Base-by-base conservation (phyloP, 192 early-diverging fungal species). In the Coemansia sp. region DNA sequence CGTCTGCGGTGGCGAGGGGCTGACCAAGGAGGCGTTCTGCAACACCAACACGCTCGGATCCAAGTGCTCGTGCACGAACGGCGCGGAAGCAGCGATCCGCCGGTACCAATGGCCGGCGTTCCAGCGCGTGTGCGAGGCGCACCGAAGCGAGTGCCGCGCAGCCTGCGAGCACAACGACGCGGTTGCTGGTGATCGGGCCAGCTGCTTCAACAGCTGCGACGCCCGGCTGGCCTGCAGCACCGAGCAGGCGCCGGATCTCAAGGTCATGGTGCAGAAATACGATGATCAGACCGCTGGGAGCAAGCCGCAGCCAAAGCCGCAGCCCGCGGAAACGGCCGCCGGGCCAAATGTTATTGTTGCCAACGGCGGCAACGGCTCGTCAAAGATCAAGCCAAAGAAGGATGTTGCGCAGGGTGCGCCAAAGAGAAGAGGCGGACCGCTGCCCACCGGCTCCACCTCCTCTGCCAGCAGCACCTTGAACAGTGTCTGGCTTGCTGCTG, bases 61-160 rank as follows among this genome's bases (percentile, higher is more conserved):
- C 59, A 83, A 83, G 48, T 83, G 80, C 67, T 18, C 53, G 11
- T 83, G 80, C 66, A 67, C 37, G 58, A 83, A 83, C 40, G 80
- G 80, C n/a, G 80, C 80, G 39, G 80, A 83, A 18, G 65, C 75
- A 3, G 68, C 75, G n/a, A 75, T 83, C 61, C 75, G 61, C 50
- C 75, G 80, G 65, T 72, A 77, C 64, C 80, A 83, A 60, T 83
- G 80, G 80, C 80, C 80, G 8, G 80, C 72, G 19, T 83, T 77
- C 80, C 80, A 77, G 71, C 80, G 80, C 47, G 80, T 83, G 11
- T 83, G 80, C 75, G 75, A 83, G 72, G 69, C 75, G 2, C 71
- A 74, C 32, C 71, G 75, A 40, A 53, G 70, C 43, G 80, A 83
- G 45, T 83, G 80, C 61, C 75, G 72, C 42, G 16, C 50, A 13